phyloP scores from a whole-genome alignment of 2,329 filamentous ascomycete genomes.

The Chaetoscypha palmicola region DNA sequence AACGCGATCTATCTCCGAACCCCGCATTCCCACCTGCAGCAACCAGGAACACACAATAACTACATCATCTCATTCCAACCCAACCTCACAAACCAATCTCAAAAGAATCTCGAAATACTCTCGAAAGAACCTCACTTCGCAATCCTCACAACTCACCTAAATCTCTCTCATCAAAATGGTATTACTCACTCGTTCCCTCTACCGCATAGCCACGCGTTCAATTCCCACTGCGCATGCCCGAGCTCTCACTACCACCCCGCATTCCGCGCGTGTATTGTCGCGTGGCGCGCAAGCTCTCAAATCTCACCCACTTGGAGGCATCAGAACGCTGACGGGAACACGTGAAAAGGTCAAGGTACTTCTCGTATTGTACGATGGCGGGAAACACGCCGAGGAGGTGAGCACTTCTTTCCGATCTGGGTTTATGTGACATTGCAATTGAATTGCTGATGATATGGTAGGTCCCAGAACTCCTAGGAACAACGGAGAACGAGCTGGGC shows the following conservation, averaged over 20 bases:
- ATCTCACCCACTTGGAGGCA: conserved; percentile 22
- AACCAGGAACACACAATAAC: background rate
- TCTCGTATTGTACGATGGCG: conserved; percentile 84
- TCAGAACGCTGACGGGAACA: conserved; percentile 30
- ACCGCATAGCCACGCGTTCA: conserved; percentile 20
- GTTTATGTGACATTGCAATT: conserved; percentile 1
- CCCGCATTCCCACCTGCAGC: background rate
- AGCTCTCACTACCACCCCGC: conserved; percentile 15
- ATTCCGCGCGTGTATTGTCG: conserved; percentile 16
- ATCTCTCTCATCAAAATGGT: conserved; percentile 40
- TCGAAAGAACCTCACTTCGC: background rate
- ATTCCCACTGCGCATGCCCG: conserved; percentile 17
- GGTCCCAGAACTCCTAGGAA: conserved; percentile 72
- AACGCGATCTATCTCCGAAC: background rate
- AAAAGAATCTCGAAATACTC: background rate
- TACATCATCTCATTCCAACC: background rate
- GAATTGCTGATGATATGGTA: conserved; percentile 29
- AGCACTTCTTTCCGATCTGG: too few relatives aligned
- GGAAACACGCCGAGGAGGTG: conserved; percentile 76
- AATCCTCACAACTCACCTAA: background rate
- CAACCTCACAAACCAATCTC: background rate
- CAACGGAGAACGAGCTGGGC: conserved; percentile 97
- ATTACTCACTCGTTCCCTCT: conserved; percentile 29
- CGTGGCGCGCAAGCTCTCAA: conserved; percentile 16
- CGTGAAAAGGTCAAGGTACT: conserved; percentile 80